Conservation (phyloP, 306 rosid species). For the Citrullus amarus region DNA sequence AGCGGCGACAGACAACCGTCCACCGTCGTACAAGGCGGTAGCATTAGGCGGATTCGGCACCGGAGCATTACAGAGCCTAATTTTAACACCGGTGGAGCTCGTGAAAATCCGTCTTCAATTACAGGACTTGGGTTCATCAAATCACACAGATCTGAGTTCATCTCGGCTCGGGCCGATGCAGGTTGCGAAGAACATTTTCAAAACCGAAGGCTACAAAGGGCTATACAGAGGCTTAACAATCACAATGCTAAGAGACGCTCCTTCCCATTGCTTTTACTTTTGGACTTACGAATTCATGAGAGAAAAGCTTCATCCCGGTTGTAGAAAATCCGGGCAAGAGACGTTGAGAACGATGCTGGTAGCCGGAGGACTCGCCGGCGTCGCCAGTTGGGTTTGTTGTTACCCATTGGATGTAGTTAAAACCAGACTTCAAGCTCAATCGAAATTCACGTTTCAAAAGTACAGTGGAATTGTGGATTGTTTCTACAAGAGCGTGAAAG, state of each 20-base stretch:
- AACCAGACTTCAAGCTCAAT: conserved; percentile 66
- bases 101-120: conserved; percentile 66
- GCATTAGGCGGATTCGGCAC: conserved; percentile 64
- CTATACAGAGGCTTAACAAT: conserved; percentile 54
- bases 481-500: conserved; percentile 38
- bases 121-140: conserved; percentile 13
- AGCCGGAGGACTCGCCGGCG: conserved; percentile 77
- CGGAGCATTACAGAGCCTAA: conserved; percentile 56
- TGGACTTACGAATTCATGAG: conserved; percentile 67
- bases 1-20: conserved; percentile 27
- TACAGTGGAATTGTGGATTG: conserved; percentile 60
- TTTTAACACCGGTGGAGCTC: conserved; percentile 63
- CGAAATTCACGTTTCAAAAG: conserved; percentile 24
- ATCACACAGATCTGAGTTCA: neutral
- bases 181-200: conserved; percentile 41
- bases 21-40: conserved; percentile 67
- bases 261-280: conserved; percentile 58
- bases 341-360: conserved; percentile 50
- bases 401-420: conserved; percentile 75
- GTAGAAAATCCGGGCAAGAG: conserved; percentile 51
- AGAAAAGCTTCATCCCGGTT: conserved; percentile 72
- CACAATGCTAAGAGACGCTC: conserved; percentile 60
- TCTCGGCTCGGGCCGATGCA: conserved; percentile 31
- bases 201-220: conserved; percentile 49
- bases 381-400: conserved; percentile 69